Evolutionary conservation across 345 rosid species (phyloP).

Genomic region (Physaria fendleri): DNA sequence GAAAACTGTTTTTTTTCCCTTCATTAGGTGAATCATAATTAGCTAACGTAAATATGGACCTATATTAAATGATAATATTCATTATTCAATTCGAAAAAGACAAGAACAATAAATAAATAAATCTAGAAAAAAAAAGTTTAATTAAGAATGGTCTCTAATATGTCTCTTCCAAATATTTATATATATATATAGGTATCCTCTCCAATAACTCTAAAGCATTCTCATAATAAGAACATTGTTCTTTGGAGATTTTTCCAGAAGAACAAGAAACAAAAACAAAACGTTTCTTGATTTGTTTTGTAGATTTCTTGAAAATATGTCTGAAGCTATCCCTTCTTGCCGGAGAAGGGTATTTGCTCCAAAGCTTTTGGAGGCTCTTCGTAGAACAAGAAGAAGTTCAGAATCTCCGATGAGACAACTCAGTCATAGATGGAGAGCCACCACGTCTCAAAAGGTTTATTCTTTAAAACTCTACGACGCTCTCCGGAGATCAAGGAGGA

Average conservation of each 20-base stretch:
- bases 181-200: conserved; percentile 19
- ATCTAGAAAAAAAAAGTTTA: not conserved
- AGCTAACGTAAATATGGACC: not conserved
- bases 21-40: conserved; percentile 6
- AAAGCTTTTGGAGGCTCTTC: conserved; percentile 16
- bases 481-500: conserved; percentile 44
- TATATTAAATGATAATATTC: too few species aligned
- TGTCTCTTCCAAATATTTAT: conserved; percentile 22
- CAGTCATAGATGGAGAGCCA: conserved; percentile 55
- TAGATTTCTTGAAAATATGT: conserved; percentile 18
- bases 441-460: conserved; percentile 57
- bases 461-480: conserved; percentile 73
- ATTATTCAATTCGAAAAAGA: conserved; percentile 19
- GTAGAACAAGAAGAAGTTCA: conserved; percentile 6
- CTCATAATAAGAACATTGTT: conserved; percentile 2
- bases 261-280: not conserved
- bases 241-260: not conserved
- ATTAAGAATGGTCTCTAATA: conserved; percentile 6
- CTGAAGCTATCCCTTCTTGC: conserved; percentile 1
- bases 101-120: conserved; percentile 1
- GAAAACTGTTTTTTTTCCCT: not conserved
- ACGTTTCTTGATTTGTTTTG: not conserved
- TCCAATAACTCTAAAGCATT: conserved; percentile 14
- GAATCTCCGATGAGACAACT: conserved; percentile 4
- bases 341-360: conserved; percentile 25